Evolutionary conservation across 208 protist species (phyloP).

Genomic region (Trypanosoma vivax): DNA sequence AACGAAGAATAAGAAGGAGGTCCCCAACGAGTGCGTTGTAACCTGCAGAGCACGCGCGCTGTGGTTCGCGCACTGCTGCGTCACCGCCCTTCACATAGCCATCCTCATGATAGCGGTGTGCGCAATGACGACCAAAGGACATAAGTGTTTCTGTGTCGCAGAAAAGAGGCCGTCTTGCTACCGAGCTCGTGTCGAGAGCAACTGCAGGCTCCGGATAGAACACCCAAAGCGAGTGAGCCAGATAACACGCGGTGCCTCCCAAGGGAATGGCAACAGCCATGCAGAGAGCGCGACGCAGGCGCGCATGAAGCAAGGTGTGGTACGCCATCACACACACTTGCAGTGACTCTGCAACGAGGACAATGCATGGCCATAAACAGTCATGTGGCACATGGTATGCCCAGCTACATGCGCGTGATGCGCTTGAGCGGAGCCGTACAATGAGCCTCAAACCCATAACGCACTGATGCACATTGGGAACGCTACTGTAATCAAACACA

Average conservation of each 20-base stretch:
- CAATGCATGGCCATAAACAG: slow-evolving; percentile 10
- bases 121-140: slow-evolving; percentile 17
- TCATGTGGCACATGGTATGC: neutral
- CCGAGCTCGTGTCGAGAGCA: slow-evolving; percentile 28
- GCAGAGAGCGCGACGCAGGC: slow-evolving; percentile 27
- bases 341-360: slow-evolving; percentile 14
- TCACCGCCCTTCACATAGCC: neutral
- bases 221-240: slow-evolving; percentile 9
- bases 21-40: slow-evolving; percentile 28
- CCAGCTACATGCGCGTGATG: neutral
- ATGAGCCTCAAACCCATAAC: neutral
- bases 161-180: slow-evolving; percentile 16
- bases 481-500: too few species aligned
- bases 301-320: slow-evolving; percentile 21
- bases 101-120: slow-evolving; percentile 9
- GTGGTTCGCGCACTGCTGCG: neutral
- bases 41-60: neutral
- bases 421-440: neutral
- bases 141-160: slow-evolving; percentile 22
- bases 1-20: slow-evolving; percentile 33
- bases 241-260: slow-evolving; percentile 23
- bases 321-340: slow-evolving; percentile 27
- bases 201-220: slow-evolving; percentile 34
- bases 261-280: slow-evolving; percentile 32
- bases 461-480: too few species aligned